Conservation (phyloP, 805 yeast species). For the Isabelozyma pseudorhagii region DNA sequence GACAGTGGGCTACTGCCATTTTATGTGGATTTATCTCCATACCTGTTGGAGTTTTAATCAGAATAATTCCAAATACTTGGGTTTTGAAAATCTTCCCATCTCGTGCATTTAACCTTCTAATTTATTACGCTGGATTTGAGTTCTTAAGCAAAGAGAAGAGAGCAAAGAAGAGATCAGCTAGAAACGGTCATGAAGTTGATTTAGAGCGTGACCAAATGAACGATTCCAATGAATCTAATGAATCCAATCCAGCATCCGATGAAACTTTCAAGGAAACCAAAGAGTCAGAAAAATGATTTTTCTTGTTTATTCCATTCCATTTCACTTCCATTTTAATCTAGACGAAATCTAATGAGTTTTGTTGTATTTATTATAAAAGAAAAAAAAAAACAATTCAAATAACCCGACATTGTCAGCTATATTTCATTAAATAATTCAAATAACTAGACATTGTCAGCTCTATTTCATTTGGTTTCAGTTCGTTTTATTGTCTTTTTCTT, state of each 20-base stretch:
- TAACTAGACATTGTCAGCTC: not conserved
- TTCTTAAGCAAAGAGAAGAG: conserved; percentile 29
- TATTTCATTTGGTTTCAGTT: not conserved
- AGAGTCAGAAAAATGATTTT: not conserved
- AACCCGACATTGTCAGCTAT: not conserved
- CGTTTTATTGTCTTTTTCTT: not conserved
- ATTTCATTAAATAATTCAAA: not conserved
- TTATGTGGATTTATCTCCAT: conserved; percentile 76
- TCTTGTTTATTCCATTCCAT: not conserved
- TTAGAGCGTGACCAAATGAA: not conserved
- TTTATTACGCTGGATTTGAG: conserved; percentile 35
- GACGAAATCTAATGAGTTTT: not conserved
- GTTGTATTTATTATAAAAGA: not conserved
- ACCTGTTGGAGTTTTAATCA: conserved; percentile 73
- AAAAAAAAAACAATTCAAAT: no score
- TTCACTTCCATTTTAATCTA: not conserved
- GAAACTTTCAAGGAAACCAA: not conserved
- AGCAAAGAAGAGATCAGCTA: not conserved
- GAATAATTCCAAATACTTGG: conserved; percentile 83
- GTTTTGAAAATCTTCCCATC: conserved; percentile 65
- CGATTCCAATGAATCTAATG: not conserved
- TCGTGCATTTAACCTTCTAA: conserved; percentile 37
- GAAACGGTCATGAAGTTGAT: not conserved
- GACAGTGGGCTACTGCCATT: conserved; percentile 88
- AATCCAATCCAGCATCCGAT: not conserved